Percentiles rank a stretch among this genome's conserved stretches.
Conservation (phyloP, 2,329 filamentous ascomycete genomes). For the Aphanocladium album region DNA sequence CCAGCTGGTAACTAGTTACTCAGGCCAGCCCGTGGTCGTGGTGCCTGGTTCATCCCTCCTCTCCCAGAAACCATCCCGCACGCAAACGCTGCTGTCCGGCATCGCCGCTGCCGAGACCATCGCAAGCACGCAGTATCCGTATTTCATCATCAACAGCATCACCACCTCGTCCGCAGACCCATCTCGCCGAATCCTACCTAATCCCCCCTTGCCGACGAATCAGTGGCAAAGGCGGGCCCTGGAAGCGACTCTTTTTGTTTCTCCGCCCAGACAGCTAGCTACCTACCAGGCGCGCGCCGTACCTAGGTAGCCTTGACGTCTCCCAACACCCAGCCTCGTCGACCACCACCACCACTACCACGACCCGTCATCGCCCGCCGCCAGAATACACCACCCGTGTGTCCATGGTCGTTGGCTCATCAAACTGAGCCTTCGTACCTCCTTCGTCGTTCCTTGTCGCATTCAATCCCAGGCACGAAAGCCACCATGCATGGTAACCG, state of each 20-base stretch:
- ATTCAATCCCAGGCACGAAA: not conserved
- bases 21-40: no score
- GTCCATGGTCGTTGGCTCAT: slow-evolving; percentile 1
- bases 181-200: no score
- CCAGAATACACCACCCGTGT: not conserved
- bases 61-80: not conserved
- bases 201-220: not conserved
- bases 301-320: no score
- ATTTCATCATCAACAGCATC: not conserved
- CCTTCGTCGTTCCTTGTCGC: not conserved
- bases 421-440: no score
- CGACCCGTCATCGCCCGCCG: no score
- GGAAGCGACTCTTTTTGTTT: no score
- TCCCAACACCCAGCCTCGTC: not conserved
- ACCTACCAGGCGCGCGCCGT: no score
- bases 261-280: no score
- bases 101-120: not conserved
- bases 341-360: not conserved
- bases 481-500: slow-evolving; percentile 12
- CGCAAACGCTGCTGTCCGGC: not conserved
- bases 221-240: slow-evolving; percentile 3
- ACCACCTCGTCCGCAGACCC: no score
- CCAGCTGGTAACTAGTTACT: no score
- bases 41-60: not conserved
- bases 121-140: not conserved